A percentile compares a stretch with the other conserved stretches of the same genome.
phyloP scores from a whole-genome alignment of 768 basidiomycete genomes.

The Boletus rubescentipes region DNA sequence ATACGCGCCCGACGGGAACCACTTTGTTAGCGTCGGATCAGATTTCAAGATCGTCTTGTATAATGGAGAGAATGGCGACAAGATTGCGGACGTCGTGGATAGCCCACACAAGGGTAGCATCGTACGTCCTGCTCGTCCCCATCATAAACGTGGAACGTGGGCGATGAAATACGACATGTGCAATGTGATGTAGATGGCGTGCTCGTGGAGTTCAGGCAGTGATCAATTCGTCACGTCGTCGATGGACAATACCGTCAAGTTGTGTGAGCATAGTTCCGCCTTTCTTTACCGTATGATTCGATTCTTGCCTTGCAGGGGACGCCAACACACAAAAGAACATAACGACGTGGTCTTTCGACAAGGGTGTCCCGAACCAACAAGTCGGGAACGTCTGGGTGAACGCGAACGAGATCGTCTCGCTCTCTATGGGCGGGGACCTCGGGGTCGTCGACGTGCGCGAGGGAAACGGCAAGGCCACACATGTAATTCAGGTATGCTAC shows the following conservation, averaged over 20 bases:
- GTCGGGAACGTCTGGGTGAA: conserved; percentile 85
- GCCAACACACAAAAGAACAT: conserved; percentile 65
- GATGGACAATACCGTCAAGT: conserved; percentile 82
- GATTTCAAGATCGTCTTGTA: conserved; percentile 88
- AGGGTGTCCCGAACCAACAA: conserved; percentile 80
- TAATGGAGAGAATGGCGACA: conserved; percentile 87
- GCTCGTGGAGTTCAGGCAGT: conserved; percentile 80
- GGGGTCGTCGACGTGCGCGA: conserved; percentile 77
- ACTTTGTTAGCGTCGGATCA: conserved; percentile 86
- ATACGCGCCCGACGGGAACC: conserved; percentile 76
- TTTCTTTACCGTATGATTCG: neutral
- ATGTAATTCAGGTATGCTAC: conserved; percentile 60
- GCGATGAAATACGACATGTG: neutral
- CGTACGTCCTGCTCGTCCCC: conserved; percentile 42
- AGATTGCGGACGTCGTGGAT: conserved; percentile 64
- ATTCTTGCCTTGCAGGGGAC: conserved; percentile 59
- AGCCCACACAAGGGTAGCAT: conserved; percentile 72
- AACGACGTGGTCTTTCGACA: conserved; percentile 70
- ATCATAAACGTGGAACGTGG: neutral
- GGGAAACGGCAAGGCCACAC: conserved; percentile 55
- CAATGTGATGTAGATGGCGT: conserved; percentile 51
- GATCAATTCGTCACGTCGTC: conserved; percentile 77
- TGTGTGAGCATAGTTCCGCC: conserved; percentile 50
- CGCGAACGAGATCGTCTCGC: conserved; percentile 68
- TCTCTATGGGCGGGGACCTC: conserved; percentile 80